Conservation (phyloP, 306 rosid species). For the Quercus wislizeni region DNA sequence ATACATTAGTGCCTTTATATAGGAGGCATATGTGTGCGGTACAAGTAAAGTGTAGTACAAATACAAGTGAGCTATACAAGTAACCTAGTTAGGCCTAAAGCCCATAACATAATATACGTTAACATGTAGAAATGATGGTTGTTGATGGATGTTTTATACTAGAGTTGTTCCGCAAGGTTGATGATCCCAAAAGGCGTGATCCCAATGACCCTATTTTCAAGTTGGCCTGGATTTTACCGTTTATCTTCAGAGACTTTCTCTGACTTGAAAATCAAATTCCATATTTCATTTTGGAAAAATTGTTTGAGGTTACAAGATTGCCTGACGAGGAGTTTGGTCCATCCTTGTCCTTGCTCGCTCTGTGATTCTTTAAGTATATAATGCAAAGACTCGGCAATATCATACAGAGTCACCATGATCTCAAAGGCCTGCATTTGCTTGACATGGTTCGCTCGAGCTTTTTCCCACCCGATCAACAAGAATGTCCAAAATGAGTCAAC, state of each 20-base stretch:
- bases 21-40: too few species aligned
- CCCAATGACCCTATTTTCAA: neutral
- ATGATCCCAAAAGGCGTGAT: neutral
- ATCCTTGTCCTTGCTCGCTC: neutral
- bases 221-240: neutral
- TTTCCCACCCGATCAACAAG: neutral
- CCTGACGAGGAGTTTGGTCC: neutral
- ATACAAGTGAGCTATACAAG: too few species aligned
- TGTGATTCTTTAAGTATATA: neutral
- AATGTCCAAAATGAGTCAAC: neutral
- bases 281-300: neutral
- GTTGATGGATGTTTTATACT: neutral
- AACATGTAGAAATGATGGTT: neutral
- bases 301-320: neutral
- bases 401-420: neutral
- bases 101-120: too few species aligned
- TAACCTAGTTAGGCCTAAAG: too few species aligned
- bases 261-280: neutral
- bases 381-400: neutral
- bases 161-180: neutral
- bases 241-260: slow-evolving; percentile 2
- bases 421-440: neutral
- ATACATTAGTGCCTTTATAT: too few species aligned
- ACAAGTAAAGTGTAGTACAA: too few species aligned
- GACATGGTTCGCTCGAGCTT: neutral